Base-by-base conservation (phyloP, 352 stramenopile genomes). In the Salisapilia sapeloensis region DNA sequence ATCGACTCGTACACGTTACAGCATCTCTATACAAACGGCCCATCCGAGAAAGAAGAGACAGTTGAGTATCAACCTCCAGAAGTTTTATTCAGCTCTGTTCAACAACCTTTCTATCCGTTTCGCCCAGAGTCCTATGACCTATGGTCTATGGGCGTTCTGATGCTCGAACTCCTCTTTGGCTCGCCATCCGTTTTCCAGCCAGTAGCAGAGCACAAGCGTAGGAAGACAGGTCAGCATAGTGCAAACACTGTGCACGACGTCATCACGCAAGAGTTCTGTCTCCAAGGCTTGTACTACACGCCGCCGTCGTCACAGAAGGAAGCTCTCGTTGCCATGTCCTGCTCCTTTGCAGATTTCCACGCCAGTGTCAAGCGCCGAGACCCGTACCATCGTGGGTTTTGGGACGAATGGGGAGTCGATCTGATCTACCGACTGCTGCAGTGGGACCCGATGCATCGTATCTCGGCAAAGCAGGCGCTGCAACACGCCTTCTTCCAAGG, bases 51-150 rank as follows among this genome's bases (percentile, higher is more conserved):
- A 10, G 92, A 97, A 53, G 78, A 95, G 51, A 97, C 91, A 19
- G 60, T 92, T 29, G 82, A 97, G 45, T 98, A 97, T 53, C 80
- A 94, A 33, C 85, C 90, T 20, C 92, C 92, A 4, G 91, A 97
- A 44, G 75, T 86, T n/a, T 38, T 87, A 5, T 81, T 85, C 38
- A 66, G 53, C 29, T 52, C 60, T 23, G 48, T 54, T 35, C 56
- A 56, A 1, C 50, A 56, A 32, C 63, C 69, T 6, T 87, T 81
- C 44, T 60, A 84, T 42, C 64, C 53, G 27, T 46, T 40, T 22
- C 38, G 47, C 5, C 72, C 81, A 1, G 47, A 72, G 16, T 56
- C 69, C n/a, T 94, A 94, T 42, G 81, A 94, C 24, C 52, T 93
- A 29, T 94, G 81, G 81, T 91, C 76, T n/a, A 74, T 97, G 4